These are phyloP conservation scores for Amoebophrya sp. DNA, from an alignment of 169 alveolate genomes.

Conservation along the genomic window DNA sequence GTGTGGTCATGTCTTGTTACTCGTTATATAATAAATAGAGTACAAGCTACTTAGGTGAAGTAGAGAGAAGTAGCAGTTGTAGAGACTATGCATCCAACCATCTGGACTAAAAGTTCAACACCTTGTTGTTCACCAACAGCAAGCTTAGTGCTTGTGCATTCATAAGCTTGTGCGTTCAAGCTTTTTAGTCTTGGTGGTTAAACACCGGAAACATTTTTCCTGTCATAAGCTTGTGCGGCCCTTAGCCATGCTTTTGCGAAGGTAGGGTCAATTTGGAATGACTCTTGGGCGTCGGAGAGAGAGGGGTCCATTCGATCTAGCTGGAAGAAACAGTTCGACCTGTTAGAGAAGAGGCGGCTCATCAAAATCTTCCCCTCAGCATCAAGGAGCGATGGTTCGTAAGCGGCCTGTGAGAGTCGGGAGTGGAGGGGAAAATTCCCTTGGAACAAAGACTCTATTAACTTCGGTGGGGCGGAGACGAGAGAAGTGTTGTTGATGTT, in stretches of 20 bases:
- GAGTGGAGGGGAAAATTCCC: background rate
- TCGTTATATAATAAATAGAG: no score
- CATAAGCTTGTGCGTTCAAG: no score
- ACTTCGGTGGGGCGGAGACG: background rate
- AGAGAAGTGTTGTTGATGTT: background rate
- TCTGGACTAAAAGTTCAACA: no score
- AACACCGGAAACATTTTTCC: no score
- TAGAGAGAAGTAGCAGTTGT: no score
- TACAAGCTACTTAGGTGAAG: no score
- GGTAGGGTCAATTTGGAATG: background rate
- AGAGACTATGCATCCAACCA: no score
- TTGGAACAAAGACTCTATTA: background rate
- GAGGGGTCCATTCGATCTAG: background rate
- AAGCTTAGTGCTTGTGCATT: no score
- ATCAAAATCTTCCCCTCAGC: background rate
- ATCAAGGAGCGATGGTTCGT: background rate
- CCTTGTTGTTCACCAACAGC: no score
- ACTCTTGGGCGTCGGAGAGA: background rate
- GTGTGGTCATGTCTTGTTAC: no score
- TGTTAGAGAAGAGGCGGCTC: background rate
- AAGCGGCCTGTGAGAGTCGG: background rate
- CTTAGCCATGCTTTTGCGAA: slow-evolving; percentile 4
- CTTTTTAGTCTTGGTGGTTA: no score
- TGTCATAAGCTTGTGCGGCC: background rate
- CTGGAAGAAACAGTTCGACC: background rate